Conservation (phyloP, 2,329 filamentous ascomycete genomes). For the Cordyceps javanica region DNA sequence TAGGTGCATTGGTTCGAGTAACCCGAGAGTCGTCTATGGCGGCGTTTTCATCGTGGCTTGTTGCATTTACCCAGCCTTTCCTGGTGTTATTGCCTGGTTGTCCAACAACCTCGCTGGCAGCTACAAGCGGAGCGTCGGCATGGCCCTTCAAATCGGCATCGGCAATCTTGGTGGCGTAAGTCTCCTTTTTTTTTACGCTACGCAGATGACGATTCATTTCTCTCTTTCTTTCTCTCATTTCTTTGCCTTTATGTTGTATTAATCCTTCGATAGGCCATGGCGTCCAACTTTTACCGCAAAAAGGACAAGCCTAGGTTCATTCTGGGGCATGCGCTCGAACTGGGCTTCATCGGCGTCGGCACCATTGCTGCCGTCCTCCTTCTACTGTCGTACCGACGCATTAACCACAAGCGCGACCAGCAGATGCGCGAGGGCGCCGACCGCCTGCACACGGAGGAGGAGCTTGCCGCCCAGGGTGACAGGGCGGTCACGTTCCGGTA, state of each 20-base stretch:
- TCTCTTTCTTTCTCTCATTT: background rate
- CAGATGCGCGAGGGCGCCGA: constrained; percentile 17
- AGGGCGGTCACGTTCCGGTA: constrained; percentile 17
- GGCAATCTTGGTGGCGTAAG: constrained; percentile 23
- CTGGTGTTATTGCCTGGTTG: constrained; percentile 50
- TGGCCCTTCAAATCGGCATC: constrained; percentile 37
- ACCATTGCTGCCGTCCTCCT: constrained; percentile 14
- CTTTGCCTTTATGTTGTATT: background rate
- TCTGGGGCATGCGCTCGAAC: constrained; percentile 39
- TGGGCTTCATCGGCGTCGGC: constrained; percentile 33
- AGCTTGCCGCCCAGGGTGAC: constrained; percentile 24
- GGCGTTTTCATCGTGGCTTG: constrained; percentile 67
- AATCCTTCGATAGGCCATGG: constrained; percentile 42
- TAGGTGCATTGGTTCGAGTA: constrained; percentile 47
- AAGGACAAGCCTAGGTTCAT: constrained; percentile 37
- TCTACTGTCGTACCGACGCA: constrained; percentile 12
- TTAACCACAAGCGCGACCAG: constrained; percentile 19
- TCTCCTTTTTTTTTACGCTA: background rate
- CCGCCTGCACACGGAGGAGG: constrained; percentile 19
- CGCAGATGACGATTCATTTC: background rate
- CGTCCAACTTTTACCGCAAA: constrained; percentile 59
- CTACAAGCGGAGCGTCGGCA: constrained; percentile 54
- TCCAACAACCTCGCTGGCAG: constrained; percentile 42
- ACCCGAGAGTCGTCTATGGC: constrained; percentile 55
- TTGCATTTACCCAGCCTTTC: constrained; percentile 68